phyloP scores from a whole-genome alignment of 306 rosid species.

The Trifolium repens region DNA sequence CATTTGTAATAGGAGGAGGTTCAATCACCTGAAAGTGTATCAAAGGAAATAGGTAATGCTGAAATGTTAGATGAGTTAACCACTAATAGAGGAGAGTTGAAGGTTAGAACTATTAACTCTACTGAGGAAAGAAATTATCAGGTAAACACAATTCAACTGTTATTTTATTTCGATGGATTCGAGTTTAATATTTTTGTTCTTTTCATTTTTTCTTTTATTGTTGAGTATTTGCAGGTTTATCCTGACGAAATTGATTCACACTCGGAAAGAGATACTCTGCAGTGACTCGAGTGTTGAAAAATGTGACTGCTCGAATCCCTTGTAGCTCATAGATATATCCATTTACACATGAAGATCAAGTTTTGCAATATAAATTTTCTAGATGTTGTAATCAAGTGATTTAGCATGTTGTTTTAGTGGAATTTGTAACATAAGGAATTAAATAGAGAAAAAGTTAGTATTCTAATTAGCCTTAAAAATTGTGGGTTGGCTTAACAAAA shows the following conservation, averaged over 20 bases:
- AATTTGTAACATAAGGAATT: conserved; percentile 9
- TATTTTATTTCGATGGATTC: conserved; percentile 7
- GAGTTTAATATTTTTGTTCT: not conserved
- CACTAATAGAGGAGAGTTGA: conserved; percentile 84
- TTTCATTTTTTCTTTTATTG: not conserved
- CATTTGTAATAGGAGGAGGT: conserved; percentile 56
- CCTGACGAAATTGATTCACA: conserved; percentile 44
- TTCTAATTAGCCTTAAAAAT: not conserved
- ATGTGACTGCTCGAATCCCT: not conserved
- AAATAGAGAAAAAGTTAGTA: conserved; percentile 10
- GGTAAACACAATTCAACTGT: conserved; percentile 46
- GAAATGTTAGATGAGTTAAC: conserved; percentile 82
- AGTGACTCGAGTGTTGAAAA: no score
- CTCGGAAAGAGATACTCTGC: no score
- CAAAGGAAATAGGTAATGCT: conserved; percentile 58
- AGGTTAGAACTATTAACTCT: conserved; percentile 66
- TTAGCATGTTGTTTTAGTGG: not conserved
- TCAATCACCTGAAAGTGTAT: conserved; percentile 43
- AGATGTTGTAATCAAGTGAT: not conserved
- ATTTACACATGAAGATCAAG: not conserved
- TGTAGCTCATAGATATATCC: not conserved
- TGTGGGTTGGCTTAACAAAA: no score
- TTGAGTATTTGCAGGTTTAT: conserved; percentile 48
- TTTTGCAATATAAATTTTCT: conserved; percentile 8
- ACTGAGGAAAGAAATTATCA: conserved; percentile 61